Evolutionary conservation across 1,284 basidiomycete genomes (phyloP).

Genomic region (Leccinum angustisporum): DNA sequence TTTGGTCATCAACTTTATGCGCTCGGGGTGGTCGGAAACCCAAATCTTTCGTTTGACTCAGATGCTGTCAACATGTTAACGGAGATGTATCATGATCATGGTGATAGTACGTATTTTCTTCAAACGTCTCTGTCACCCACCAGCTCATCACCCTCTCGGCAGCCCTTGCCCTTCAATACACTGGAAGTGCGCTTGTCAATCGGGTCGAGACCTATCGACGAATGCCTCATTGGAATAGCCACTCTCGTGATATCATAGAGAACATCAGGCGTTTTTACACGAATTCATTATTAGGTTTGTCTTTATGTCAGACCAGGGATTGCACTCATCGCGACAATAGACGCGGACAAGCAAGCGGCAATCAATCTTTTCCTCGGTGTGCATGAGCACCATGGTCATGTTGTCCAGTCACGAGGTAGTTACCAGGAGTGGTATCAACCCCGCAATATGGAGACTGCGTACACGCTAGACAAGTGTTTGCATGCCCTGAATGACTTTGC

Average conservation of each 20-base stretch:
- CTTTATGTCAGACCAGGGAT: not conserved
- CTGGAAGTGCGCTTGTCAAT: constrained; percentile 94
- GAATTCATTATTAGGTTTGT: constrained; percentile 83
- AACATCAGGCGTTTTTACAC: constrained; percentile 96
- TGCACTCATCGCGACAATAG: constrained; percentile 38
- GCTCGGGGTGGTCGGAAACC: constrained; percentile 82
- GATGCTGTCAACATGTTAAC: constrained; percentile 97
- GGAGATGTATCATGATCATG: constrained; percentile 99
- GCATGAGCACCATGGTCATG: constrained; percentile 50
- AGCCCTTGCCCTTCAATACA: constrained; percentile 97
- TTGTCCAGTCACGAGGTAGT: constrained; percentile 50
- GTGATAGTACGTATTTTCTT: constrained; percentile 67
- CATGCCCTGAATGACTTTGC: constrained; percentile 58
- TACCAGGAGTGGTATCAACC: constrained; percentile 85
- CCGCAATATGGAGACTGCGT: constrained; percentile 65
- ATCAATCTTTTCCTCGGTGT: constrained; percentile 97
- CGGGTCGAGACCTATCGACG: constrained; percentile 95
- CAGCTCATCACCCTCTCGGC: constrained; percentile 3
- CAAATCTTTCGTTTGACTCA: constrained; percentile 89
- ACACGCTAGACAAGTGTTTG: constrained; percentile 57
- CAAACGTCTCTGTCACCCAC: not conserved
- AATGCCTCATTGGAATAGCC: constrained; percentile 97
- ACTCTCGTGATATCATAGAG: constrained; percentile 96
- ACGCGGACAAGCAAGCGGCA: constrained; percentile 96
- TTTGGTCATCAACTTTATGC: constrained; percentile 96